Conservation (phyloP, 2,329 filamentous ascomycete genomes). For the Xylaria sp. region DNA sequence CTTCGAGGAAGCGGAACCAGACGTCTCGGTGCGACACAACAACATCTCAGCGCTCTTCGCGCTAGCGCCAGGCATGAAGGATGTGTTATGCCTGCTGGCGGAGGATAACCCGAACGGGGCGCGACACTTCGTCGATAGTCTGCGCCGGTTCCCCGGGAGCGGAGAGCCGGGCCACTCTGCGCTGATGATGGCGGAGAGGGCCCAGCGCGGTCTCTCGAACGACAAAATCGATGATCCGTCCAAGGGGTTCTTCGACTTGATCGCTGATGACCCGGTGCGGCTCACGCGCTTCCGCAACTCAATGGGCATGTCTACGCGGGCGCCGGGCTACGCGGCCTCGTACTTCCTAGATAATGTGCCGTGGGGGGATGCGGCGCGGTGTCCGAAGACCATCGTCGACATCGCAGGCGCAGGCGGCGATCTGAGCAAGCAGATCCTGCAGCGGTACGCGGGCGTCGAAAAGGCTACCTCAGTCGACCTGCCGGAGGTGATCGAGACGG, state of each 20-base stretch:
- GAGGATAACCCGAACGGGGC: slow-evolving; percentile 41
- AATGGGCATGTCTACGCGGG: slow-evolving; percentile 42
- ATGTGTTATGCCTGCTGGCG: slow-evolving; percentile 37
- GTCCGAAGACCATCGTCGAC: slow-evolving; percentile 43
- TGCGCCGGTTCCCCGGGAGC: slow-evolving; percentile 42
- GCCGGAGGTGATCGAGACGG: slow-evolving; percentile 44
- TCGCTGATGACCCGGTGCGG: slow-evolving; percentile 41
- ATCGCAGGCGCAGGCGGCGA: slow-evolving; percentile 46
- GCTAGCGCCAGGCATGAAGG: slow-evolving; percentile 33
- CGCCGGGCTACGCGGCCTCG: slow-evolving; percentile 36
- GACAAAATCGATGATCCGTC: slow-evolving; percentile 37
- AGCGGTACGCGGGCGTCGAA: slow-evolving; percentile 36
- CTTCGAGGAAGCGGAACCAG: slow-evolving; percentile 44
- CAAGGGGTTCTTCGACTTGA: slow-evolving; percentile 44
- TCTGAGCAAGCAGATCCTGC: slow-evolving; percentile 41
- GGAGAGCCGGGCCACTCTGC: slow-evolving; percentile 46
- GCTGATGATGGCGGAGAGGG: slow-evolving; percentile 37
- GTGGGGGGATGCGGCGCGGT: slow-evolving; percentile 39
- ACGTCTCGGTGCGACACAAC: slow-evolving; percentile 44
- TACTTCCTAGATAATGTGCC: slow-evolving; percentile 46
- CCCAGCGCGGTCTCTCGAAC: slow-evolving; percentile 23
- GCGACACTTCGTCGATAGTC: slow-evolving; percentile 38
- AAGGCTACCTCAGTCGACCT: slow-evolving; percentile 42
- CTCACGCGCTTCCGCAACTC: slow-evolving; percentile 43
- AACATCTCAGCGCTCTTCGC: slow-evolving; percentile 38